A percentile compares a stretch with the other conserved stretches of the same genome.
phyloP scores from a whole-genome alignment of 2,329 filamentous ascomycete species.

The Dothideomycetes sp. region DNA sequence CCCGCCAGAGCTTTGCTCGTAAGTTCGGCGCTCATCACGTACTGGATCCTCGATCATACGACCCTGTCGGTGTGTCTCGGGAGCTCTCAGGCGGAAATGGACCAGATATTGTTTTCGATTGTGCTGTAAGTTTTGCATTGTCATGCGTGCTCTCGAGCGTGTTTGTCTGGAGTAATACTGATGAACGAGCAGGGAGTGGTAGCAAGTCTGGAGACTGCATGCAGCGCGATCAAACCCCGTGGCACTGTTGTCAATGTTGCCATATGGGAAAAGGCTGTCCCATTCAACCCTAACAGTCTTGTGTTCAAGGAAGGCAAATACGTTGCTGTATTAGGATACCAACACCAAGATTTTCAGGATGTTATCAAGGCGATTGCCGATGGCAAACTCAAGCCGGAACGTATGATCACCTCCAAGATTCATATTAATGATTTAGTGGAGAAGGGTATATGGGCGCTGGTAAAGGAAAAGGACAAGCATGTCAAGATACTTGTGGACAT shows the following conservation, averaged over 20 bases:
- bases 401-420: constrained; percentile 12
- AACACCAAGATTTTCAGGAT: constrained; percentile 11
- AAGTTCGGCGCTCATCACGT: constrained; percentile 10
- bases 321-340: constrained; percentile 11
- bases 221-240: constrained; percentile 9
- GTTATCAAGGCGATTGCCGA: constrained; percentile 10
- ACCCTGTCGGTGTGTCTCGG: constrained; percentile 2
- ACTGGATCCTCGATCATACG: constrained; percentile 7
- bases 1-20: constrained; percentile 7
- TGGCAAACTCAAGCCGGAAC: constrained; percentile 8
- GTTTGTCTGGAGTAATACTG: too few relatives aligned
- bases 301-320: constrained; percentile 11
- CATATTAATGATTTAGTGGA: constrained; percentile 10
- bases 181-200: constrained; percentile 2
- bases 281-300: constrained; percentile 11
- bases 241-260: constrained; percentile 14
- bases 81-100: constrained; percentile 7
- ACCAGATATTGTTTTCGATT: constrained; percentile 10
- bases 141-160: too few relatives aligned
- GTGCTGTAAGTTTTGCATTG: constrained; percentile 1
- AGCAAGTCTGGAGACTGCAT: constrained; percentile 9
- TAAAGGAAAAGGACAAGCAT: constrained; percentile 11
- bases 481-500: constrained; percentile 12
- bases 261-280: constrained; percentile 12
- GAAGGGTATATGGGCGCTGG: constrained; percentile 11